A percentile compares a stretch with the other conserved stretches of the same genome.
phyloP scores from a whole-genome alignment of 1,139 yeast species.

The Pichia sp. region DNA sequence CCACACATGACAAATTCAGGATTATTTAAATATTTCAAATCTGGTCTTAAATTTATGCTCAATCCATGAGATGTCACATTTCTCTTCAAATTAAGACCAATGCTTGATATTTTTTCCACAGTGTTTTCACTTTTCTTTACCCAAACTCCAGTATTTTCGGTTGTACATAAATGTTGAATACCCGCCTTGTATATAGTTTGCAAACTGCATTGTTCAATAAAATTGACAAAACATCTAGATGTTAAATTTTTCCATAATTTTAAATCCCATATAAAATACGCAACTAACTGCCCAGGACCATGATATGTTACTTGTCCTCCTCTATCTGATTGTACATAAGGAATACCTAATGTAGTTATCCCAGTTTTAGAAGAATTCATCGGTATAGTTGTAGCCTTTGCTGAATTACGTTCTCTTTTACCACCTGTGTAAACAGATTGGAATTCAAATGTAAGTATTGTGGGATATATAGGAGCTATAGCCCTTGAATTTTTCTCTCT shows the following conservation, averaged over 20 bases:
- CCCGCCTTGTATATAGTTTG: conserved; percentile 37
- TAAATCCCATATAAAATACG: conserved; percentile 76
- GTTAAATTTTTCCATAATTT: conserved; percentile 52
- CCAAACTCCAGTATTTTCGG: conserved; percentile 88
- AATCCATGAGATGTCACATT: conserved; percentile 87
- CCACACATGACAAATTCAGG: conserved; percentile 78
- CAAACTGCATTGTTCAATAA: conserved; percentile 60
- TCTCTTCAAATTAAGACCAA: conserved; percentile 82
- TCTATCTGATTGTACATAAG: conserved; percentile 69
- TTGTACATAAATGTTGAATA: conserved; percentile 28
- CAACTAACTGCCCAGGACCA: conserved; percentile 90
- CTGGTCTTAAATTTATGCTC: conserved; percentile 72
- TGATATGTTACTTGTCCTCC: conserved; percentile 99
- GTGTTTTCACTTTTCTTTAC: conserved; percentile 24
- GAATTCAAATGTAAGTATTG: conserved; percentile 71
- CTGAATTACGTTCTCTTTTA: conserved; percentile 52
- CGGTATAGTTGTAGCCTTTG: conserved; percentile 31
- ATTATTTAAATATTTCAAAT: conserved; percentile 60
- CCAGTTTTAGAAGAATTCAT: conserved; percentile 32
- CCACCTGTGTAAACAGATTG: conserved; percentile 87
- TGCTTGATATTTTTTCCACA: conserved; percentile 57
- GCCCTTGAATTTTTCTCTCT: conserved; percentile 15
- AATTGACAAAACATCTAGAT: conserved; percentile 70
- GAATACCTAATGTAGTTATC: conserved; percentile 62
- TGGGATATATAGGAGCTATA: conserved; percentile 23